phyloP scores from a whole-genome alignment of 495 filamentous ascomycete species.

The Platismatia glauca region DNA sequence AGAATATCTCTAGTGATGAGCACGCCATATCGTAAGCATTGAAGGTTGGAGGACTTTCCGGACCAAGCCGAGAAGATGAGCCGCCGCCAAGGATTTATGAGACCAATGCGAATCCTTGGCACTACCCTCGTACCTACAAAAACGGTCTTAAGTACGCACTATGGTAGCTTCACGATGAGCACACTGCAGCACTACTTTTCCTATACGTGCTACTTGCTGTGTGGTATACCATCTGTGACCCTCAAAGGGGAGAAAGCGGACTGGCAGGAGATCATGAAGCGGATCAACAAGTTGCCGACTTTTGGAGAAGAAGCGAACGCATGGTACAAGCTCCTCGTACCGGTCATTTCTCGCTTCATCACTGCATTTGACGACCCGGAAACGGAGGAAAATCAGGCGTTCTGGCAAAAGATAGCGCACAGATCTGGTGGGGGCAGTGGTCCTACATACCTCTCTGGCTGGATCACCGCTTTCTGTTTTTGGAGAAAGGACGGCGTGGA shows the following conservation, averaged over 20 bases:
- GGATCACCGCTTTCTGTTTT: conserved; percentile 41
- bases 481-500: conserved; percentile 33
- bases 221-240: conserved; percentile 43
- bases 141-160: too few species aligned
- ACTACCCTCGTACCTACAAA: too few species aligned
- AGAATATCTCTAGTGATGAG: neutral
- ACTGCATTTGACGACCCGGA: conserved; percentile 24
- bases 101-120: too few species aligned
- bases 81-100: neutral
- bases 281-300: conserved; percentile 29
- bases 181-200: conserved; percentile 35
- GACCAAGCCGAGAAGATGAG: neutral
- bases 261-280: conserved; percentile 30
- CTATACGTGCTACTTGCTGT: conserved; percentile 24
- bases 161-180: conserved; percentile 43
- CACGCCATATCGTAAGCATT: neutral
- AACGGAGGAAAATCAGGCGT: conserved; percentile 24
- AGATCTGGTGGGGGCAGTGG: conserved; percentile 23
- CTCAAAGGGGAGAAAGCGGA: conserved; percentile 37
- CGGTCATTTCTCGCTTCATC: conserved; percentile 25
- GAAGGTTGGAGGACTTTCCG: neutral
- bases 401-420: conserved; percentile 36
- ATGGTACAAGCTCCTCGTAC: conserved; percentile 23
- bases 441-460: conserved; percentile 30
- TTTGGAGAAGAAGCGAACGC: conserved; percentile 32